phyloP scores from a whole-genome alignment of 2,329 filamentous ascomycete species.

The Lachnellula occidentalis region DNA sequence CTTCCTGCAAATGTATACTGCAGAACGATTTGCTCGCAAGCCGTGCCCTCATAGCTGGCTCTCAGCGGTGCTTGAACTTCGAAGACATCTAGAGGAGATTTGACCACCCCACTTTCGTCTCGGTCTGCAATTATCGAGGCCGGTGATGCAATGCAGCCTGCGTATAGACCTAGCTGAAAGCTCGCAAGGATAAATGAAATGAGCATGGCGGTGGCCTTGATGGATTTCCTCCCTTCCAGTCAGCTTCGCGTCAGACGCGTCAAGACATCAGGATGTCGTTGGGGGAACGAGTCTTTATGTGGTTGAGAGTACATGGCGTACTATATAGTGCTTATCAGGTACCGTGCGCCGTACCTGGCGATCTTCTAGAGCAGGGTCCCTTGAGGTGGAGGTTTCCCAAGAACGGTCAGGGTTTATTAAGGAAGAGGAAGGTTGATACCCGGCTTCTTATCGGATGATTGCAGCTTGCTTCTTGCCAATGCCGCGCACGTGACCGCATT shows the following conservation, averaged over 20 bases:
- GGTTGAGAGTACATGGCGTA: background rate
- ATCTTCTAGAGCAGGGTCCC: background rate
- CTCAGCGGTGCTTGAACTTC: conserved; percentile 21
- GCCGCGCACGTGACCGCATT: background rate
- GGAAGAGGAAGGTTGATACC: too few species aligned
- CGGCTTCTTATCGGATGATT: background rate
- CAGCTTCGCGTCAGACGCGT: background rate
- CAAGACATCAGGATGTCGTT: background rate
- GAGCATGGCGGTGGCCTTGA: background rate
- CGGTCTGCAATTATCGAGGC: conserved; percentile 39
- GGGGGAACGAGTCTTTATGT: background rate
- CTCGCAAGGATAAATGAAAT: background rate
- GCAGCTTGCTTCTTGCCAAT: background rate
- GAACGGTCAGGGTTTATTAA: background rate
- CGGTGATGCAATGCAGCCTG: background rate
- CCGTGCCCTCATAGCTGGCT: conserved; percentile 13
- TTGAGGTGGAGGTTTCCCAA: background rate
- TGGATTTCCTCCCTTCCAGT: background rate
- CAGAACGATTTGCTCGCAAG: conserved; percentile 18
- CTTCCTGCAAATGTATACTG: conserved; percentile 61
- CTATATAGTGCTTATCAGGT: background rate
- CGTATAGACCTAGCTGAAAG: background rate
- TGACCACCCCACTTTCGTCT: background rate
- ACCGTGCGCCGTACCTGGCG: background rate
- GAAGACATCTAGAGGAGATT: conserved; percentile 12